Evolutionary conservation across 1,284 basidiomycete species (phyloP).

Genomic region (Tylopilus sp.): DNA sequence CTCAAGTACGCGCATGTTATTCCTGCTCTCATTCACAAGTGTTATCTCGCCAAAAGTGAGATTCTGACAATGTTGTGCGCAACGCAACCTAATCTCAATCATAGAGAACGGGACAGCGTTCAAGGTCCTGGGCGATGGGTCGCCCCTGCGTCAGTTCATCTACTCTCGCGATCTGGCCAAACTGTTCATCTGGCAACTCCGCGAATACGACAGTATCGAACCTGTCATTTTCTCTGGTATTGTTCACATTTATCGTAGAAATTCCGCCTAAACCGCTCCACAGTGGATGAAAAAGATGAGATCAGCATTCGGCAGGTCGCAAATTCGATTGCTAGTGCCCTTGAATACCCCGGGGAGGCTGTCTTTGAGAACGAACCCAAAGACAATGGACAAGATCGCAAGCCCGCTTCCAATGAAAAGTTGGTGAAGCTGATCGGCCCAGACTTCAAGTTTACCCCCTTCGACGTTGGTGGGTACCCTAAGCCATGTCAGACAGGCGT

Average conservation of each 20-base stretch:
- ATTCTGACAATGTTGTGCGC: not conserved
- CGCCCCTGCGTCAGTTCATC: slow-evolving; percentile 89
- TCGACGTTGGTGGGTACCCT: slow-evolving; percentile 60
- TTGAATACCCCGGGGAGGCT: slow-evolving; percentile 49
- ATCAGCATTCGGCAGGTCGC: slow-evolving; percentile 84
- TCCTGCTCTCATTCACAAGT: slow-evolving; percentile 86
- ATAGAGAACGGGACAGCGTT: slow-evolving; percentile 80
- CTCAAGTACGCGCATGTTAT: slow-evolving; percentile 89
- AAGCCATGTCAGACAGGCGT: slow-evolving; percentile 7
- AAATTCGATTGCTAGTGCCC: slow-evolving; percentile 76
- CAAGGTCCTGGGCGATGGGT: slow-evolving; percentile 79
- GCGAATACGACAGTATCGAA: slow-evolving; percentile 85
- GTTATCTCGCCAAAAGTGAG: slow-evolving; percentile 81
- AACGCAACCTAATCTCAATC: not conserved
- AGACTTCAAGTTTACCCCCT: slow-evolving; percentile 83
- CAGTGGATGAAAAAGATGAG: slow-evolving; percentile 87
- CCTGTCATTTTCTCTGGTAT: slow-evolving; percentile 83
- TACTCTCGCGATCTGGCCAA: slow-evolving; percentile 91
- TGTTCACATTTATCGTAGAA: slow-evolving; percentile 9
- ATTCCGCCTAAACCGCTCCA: not conserved
- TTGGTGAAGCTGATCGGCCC: slow-evolving; percentile 59
- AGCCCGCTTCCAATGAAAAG: slow-evolving; percentile 90
- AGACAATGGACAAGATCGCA: slow-evolving; percentile 82
- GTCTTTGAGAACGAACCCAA: slow-evolving; percentile 56
- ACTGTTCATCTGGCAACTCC: slow-evolving; percentile 87